Base-by-base conservation (phyloP, 2,329 filamentous ascomycete genomes). In the Arthrobotrys megalospora region DNA sequence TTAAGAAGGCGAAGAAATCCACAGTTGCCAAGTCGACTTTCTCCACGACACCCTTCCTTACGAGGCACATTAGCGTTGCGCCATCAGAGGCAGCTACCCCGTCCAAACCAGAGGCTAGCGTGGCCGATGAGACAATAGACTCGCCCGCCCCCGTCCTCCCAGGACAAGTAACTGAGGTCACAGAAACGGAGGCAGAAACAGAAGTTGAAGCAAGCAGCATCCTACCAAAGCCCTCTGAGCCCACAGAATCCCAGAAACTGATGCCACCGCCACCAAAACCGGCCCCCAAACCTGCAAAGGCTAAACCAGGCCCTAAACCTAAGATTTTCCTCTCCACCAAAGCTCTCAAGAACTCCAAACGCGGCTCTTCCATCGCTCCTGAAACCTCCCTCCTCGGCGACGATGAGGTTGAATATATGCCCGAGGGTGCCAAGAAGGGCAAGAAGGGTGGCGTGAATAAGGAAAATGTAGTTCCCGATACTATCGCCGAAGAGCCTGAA, bases 1-100 rank as follows among this genome's bases (percentile, higher is more conserved):
- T 55, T 77, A 80, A 81, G 79, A 81, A 80, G 43, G 67, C 68
- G n/a, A 81, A 81, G 16, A 86, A 85, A 75, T 69, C 76, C 60
- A 73, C 92, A 4, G 93, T 92, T 34, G 93, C 97, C 82, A 97
- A 97, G 84, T 97, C 94, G 0, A 91, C 89, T 1, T 97, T 98
- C 84, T 97, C 94, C 3, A 93, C 97, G 80, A 98, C 95, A 0
- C 95, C 95, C 0, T 97, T 97, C 86, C 87, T 98, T 79, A 97
- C 94, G 84, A 90, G 91, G 63, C 91, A 89, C 28, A 90, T 87
- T 78, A 91, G 87, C 80, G 85, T 91, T 12, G 84, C 85, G n/a
- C 85, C 86, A 34, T 86, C 85, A 36, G 79, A 81, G 19, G 80
- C 80, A 11, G 83, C 83, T 28, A 79, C 64, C 2, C 71, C 66